A percentile compares a stretch with the other conserved stretches of the same genome.
Conservation (phyloP, 2,329 filamentous ascomycete species). For the Ophiostoma triangulosporum region DNA sequence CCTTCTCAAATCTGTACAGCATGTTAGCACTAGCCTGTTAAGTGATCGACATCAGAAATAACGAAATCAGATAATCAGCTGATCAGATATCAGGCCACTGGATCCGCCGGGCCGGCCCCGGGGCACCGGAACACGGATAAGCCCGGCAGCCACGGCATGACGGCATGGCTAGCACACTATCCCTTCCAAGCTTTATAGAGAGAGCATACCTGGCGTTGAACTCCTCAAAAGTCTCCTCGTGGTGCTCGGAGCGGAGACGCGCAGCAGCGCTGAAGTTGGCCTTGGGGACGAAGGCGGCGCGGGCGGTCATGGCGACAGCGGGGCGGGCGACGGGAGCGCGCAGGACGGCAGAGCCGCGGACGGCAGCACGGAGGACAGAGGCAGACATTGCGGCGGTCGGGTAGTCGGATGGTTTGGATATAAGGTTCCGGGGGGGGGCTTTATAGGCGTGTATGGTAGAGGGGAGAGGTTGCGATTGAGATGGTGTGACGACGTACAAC, state of each 20-base stretch:
- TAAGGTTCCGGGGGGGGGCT: no score
- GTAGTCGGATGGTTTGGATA: not conserved
- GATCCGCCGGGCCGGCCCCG: not conserved
- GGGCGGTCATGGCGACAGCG: slow-evolving; percentile 37
- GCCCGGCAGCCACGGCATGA: not conserved
- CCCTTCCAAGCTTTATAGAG: not conserved
- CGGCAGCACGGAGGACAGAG: slow-evolving; percentile 56
- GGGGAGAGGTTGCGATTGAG: slow-evolving; percentile 1
- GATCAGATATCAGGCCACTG: slow-evolving; percentile 2
- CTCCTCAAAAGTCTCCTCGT: slow-evolving; percentile 97
- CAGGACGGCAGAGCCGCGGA: slow-evolving; percentile 51
- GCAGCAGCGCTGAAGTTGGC: slow-evolving; percentile 50
- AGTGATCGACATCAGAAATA: not conserved
- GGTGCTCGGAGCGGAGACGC: slow-evolving; percentile 48
- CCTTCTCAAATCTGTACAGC: slow-evolving; percentile 83
- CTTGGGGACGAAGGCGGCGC: slow-evolving; percentile 37
- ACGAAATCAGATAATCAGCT: not conserved
- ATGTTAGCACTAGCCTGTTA: slow-evolving; percentile 22
- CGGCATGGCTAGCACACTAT: not conserved
- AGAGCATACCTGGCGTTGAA: slow-evolving; percentile 84
- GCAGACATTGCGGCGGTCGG: slow-evolving; percentile 30
- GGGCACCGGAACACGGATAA: not conserved
- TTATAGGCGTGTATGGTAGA: slow-evolving; percentile 3
- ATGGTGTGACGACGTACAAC: slow-evolving; percentile 3
- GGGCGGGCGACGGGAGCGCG: slow-evolving; percentile 40